Percentiles rank a stretch among this genome's conserved stretches.
Conservation (phyloP, 2,329 filamentous ascomycete species). For the Epichloe coenophiala region DNA sequence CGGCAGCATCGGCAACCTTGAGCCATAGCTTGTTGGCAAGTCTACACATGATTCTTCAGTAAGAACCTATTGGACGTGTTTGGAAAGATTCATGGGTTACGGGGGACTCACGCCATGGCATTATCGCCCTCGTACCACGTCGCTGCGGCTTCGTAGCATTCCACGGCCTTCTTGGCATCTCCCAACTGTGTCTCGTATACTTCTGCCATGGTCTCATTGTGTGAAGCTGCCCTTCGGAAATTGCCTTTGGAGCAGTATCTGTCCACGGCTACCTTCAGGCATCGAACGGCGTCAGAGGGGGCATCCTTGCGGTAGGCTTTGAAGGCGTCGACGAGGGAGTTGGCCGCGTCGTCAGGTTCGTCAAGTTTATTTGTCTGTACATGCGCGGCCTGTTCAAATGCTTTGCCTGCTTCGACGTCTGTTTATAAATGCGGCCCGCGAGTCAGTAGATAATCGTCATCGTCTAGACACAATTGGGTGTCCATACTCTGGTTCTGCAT, state of each 20-base stretch:
- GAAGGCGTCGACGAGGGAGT: constrained; percentile 79
- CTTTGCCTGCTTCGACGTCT: constrained; percentile 77
- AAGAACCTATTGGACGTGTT: not conserved
- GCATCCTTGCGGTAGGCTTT: constrained; percentile 84
- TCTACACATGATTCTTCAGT: constrained; percentile 25
- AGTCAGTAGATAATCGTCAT: not conserved
- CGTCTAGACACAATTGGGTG: not conserved
- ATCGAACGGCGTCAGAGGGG: constrained; percentile 69
- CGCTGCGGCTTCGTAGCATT: constrained; percentile 74
- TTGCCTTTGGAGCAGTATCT: constrained; percentile 86
- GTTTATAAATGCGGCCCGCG: not conserved
- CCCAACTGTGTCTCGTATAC: constrained; percentile 71
- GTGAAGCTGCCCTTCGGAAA: constrained; percentile 76
- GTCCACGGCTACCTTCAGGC: constrained; percentile 64
- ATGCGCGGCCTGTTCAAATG: constrained; percentile 74
- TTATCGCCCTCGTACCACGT: constrained; percentile 84
- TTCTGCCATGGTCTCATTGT: constrained; percentile 82
- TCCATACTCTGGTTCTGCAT: constrained; percentile 67
- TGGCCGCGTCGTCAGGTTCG: constrained; percentile 85
- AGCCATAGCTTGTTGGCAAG: constrained; percentile 88
- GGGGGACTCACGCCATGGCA: constrained; percentile 55
- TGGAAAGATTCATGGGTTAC: not conserved
- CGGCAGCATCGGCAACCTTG: constrained; percentile 80
- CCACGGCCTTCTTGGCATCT: constrained; percentile 64
- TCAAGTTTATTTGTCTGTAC: constrained; percentile 72